Conservation (phyloP, 2,329 filamentous ascomycete genomes). For the Colletotrichum plurivorum region DNA sequence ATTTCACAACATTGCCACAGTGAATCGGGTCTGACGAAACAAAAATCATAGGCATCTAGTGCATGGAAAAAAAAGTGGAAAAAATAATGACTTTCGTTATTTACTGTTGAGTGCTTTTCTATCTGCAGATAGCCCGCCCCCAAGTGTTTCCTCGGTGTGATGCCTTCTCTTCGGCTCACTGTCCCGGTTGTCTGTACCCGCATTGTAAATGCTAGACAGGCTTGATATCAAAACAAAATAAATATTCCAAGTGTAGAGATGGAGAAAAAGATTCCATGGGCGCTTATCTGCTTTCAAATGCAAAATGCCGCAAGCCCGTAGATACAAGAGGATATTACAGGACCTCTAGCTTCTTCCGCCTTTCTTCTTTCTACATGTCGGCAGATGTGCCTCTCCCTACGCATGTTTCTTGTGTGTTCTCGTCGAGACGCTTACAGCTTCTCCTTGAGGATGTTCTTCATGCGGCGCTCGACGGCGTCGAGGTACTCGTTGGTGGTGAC, state of each 20-base stretch:
- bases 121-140: neutral
- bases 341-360: neutral
- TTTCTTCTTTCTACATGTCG: conserved; percentile 16
- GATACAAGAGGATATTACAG: conserved; percentile 11
- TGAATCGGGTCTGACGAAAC: neutral
- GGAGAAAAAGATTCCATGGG: too few relatives aligned
- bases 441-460: conserved; percentile 85
- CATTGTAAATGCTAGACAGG: conserved; percentile 7
- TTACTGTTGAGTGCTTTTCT: conserved; percentile 11
- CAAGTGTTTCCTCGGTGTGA: neutral
- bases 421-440: conserved; percentile 70
- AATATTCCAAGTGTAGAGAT: neutral
- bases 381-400: neutral
- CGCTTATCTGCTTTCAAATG: conserved; percentile 13
- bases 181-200: neutral
- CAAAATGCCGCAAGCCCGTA: conserved; percentile 31
- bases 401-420: too few relatives aligned
- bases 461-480: conserved; percentile 89
- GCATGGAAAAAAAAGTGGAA: neutral
- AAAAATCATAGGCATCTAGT: too few relatives aligned
- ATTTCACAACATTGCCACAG: neutral
- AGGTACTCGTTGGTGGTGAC: conserved; percentile 95
- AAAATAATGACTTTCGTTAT: conserved; percentile 7
- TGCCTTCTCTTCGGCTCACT: neutral
- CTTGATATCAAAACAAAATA: conserved; percentile 35